Base-by-base conservation (phyloP, 495 filamentous ascomycete genomes). In the Penicillium tannophilum region DNA sequence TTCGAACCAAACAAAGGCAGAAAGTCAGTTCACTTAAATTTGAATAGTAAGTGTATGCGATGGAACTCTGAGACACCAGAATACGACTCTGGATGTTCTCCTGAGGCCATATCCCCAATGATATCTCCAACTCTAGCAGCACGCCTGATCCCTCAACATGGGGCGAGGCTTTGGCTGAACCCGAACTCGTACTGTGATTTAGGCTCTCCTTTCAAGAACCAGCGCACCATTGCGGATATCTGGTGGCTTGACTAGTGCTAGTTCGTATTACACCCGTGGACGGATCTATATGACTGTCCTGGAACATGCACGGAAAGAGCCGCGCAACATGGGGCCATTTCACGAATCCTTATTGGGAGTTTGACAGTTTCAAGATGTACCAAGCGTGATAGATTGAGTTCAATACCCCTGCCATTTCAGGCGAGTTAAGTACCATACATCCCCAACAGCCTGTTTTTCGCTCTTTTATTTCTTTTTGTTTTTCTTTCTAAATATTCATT, bases 101-200 rank as follows among this genome's bases (percentile, higher is more conserved):
- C 20, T 2, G 20, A 23, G 20, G 2, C 20, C 1, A 23, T 23
- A 23, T 1, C 20, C 20, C 74, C 4, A 52, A 62, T 23, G 71
- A 74, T 42, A 57, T 73, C 47, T 63, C 55, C 12, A 65, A 66
- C 31, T 61, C 60, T 7, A 64, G 54, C 39, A 61, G 59, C 4
- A 55, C 30, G 17, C 74, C 74, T 4, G 71, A 77, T 52, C 74
- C 75, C 17, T 72, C 69, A 3, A 56, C 56, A 4, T 76, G 73
- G 72, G 63, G 63, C 4, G 55, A 65, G 20, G 62, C 72, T 1
- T 49, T 73, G 39, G 72, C 73, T 14, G 73, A 76, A 51, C 51
- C 73, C 76, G 2, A 64, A 51, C 45, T 74, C 73, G 4, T 28
- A 73, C 35, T 76, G 73, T 49, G 64, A 76, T 39, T 73, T 74